Conservation (phyloP, 2,329 filamentous ascomycete species). For the Celoporthe dispersa region DNA sequence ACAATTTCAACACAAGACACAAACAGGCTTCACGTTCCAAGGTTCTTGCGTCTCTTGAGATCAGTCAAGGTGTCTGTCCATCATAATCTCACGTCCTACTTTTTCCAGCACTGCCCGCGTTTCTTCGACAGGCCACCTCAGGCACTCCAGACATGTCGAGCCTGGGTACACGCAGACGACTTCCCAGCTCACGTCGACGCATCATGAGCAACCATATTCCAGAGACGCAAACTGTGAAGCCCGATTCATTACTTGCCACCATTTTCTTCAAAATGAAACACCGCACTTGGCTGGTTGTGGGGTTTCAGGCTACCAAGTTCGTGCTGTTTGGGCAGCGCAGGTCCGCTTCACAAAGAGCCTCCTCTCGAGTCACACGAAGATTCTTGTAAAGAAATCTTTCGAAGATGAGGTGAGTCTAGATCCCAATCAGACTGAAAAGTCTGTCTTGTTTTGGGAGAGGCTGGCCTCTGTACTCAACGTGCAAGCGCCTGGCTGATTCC, state of each 20-base stretch:
- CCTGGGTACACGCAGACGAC: too few relatives aligned
- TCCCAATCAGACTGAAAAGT: not conserved
- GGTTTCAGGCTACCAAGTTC: not conserved
- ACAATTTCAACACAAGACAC: too few relatives aligned
- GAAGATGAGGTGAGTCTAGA: not conserved
- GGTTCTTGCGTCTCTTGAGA: too few relatives aligned
- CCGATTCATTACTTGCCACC: not conserved
- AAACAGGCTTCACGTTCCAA: too few relatives aligned
- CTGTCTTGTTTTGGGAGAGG: not conserved
- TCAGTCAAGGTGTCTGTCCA: too few relatives aligned
- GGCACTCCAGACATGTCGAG: too few relatives aligned
- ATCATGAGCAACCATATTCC: too few relatives aligned
- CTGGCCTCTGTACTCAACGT: not conserved
- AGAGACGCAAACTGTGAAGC: not conserved
- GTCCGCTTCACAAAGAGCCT: not conserved
- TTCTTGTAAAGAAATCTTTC: not conserved
- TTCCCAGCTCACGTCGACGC: too few relatives aligned
- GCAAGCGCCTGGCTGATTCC: not conserved
- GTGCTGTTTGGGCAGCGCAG: not conserved
- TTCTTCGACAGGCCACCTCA: too few relatives aligned
- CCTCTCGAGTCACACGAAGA: not conserved
- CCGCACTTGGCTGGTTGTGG: not conserved
- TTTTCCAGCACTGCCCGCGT: too few relatives aligned
- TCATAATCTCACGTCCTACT: too few relatives aligned
- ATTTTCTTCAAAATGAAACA: not conserved